Evolutionary conservation across 441 rosid genomes (phyloP), one percentile per base, ranked within the genome.

Genomic region (Manihot esculenta): DNA sequence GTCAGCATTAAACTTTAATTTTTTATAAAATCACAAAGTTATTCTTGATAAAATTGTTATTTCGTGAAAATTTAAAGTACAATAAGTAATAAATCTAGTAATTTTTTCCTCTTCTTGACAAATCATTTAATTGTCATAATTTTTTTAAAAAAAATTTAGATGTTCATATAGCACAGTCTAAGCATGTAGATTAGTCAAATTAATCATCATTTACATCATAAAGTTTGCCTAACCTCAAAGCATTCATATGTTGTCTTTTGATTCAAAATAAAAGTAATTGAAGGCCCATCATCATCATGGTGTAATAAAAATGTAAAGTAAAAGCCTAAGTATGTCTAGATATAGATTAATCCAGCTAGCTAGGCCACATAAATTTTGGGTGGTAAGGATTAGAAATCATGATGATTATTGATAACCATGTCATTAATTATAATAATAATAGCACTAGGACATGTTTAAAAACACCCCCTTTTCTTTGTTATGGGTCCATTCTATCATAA

Each of bases 261-360:
- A 8, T 17, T 56, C 20, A 9, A 15, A 57, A 23, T 57, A 23
- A 59, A 5, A 44, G 1, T 13, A 49, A 35, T 24, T n/a, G 10
- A 44, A 72, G 64, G 27, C 7, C 41, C 41, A 48, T 64, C 74
- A 54, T 45, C 44, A 70, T 65, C 10, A 64, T 64, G 56, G 65
- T 61, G 45, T 38, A 21, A 58, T 1, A 30, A 1, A 30, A 58
- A 42, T 35, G 66, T 10, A 44, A 59, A 21, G 58, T 15, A 27
- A 64, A 44, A 10, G 8, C 24, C 17, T 30, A n/a, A 13, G 8
- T 3, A 23, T 68, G 2, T 38, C 24, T 69, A 54, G 56, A 8
- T 27, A 42, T 38, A 42, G 30, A 69, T 49, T 68, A 68, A 61
- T 10, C 27, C 50, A 50, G 1, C 0, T 9, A 35, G 41, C 0